Evolutionary conservation across 225 moss, liverwort and hornwort genomes (phyloP).

Genomic region (Marchantia paleacea): DNA sequence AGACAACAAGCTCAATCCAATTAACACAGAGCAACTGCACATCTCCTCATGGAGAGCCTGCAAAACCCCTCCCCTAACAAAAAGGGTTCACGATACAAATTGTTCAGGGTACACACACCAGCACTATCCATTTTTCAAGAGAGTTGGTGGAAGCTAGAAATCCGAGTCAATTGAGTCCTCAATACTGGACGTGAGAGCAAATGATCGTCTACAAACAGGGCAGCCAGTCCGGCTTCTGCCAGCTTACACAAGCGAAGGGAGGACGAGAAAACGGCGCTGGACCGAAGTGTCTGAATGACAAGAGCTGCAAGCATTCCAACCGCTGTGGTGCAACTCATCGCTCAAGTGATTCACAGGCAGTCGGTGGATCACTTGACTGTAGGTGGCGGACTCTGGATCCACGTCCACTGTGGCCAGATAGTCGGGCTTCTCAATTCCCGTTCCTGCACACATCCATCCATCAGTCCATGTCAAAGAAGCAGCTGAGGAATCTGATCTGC

Average conservation of each 20-base stretch:
- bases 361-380: conserved; percentile 74
- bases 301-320: conserved; percentile 99
- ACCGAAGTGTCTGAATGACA: conserved; percentile 77
- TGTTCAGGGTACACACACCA: too few relatives aligned
- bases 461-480: background rate
- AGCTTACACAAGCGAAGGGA: conserved; percentile 77
- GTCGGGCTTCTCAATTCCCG: conserved; percentile 80
- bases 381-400: conserved; percentile 66
- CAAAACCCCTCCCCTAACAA: background rate
- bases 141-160: background rate
- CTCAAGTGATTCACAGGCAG: conserved; percentile 66
- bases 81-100: too few relatives aligned
- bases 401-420: conserved; percentile 96
- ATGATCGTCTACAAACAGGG: background rate
- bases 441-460: conserved; percentile 53
- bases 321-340: conserved; percentile 97
- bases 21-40: background rate
- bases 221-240: background rate
- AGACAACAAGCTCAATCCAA: background rate
- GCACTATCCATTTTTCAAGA: background rate
- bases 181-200: too few relatives aligned
- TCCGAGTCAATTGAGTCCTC: background rate
- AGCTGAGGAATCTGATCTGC: background rate
- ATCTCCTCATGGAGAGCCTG: background rate
- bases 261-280: conserved; percentile 87